Conservation (phyloP, 179 eudicot genomes). For the Heliamphora pulchella region DNA sequence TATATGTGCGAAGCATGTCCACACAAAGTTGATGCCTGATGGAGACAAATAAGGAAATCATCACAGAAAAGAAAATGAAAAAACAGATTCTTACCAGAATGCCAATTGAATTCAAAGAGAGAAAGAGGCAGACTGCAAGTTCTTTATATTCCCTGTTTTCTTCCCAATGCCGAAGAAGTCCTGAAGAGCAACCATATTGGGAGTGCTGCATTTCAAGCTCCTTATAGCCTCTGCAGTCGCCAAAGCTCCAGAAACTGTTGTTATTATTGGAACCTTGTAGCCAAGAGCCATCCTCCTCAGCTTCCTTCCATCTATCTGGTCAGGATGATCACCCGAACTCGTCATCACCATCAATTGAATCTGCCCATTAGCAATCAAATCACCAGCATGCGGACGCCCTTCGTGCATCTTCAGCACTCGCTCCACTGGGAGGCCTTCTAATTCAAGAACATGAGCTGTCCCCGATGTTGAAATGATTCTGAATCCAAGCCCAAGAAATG, state of each 20-base stretch:
- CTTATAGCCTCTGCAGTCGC: conserved; percentile 79
- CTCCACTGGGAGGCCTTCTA: conserved; percentile 74
- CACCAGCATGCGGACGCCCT: conserved; percentile 94
- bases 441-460: conserved; percentile 67
- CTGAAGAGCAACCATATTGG: conserved; percentile 80
- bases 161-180: conserved; percentile 51
- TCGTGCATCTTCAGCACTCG: conserved; percentile 91
- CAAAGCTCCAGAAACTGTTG: conserved; percentile 87
- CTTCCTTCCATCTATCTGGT: conserved; percentile 78
- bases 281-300: conserved; percentile 91
- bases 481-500: conserved; percentile 66
- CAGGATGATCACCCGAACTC: conserved; percentile 76
- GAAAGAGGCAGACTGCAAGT: conserved; percentile 46
- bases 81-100: conserved; percentile 6
- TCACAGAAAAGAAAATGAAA: neutral
- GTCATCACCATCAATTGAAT: conserved; percentile 92
- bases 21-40: conserved; percentile 8
- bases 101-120: conserved; percentile 16
- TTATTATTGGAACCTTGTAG: conserved; percentile 68
- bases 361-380: conserved; percentile 79
- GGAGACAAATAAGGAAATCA: neutral
- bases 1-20: neutral
- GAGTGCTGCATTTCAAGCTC: conserved; percentile 57
- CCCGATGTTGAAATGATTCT: conserved; percentile 74
- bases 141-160: conserved; percentile 22